Evolutionary conservation across 2,329 filamentous ascomycete species (phyloP), one percentile per base, ranked within the genome.

Genomic region (Fonsecaea monophora): DNA sequence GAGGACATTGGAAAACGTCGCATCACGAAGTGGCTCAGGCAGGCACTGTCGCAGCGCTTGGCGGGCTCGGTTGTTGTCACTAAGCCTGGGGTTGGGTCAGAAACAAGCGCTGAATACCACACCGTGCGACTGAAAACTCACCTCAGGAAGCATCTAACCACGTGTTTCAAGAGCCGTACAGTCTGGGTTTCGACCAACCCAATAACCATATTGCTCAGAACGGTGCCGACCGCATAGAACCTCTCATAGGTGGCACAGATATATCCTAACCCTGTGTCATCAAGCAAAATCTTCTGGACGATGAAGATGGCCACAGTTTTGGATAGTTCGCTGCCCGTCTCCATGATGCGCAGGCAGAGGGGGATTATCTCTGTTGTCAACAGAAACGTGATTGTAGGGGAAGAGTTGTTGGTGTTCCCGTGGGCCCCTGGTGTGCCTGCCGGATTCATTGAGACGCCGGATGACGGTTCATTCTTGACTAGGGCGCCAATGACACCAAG

Each of bases 231-330:
- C 7, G 95, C 95, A 74, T 98, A 99, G 81, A 99, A 99, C 21
- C 95, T 88, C 83, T 99, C 95, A 75, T 99, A 99, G 0, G 95
- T 99, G 71, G 96, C 94, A 81, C 95, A 99, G 66, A 99, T 99
- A 80, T 99, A 99, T 75, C 95, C 95, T 69, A 99, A 86, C 3
- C 95, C 95, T 74, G 96, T 94, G 75, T 99, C 95, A 76, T 99
- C 95, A 2, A 99, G 87, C 60, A 99, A 82, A 32, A 99, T 99
- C 85, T 99, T 99, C 81, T 99, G 95, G 18, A 99, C 95, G 74
- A 99, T 99, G 83, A 99, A 99, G 75, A 99, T 99, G 66, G 95
- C 95, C 13, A 99, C 95, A 0, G 95, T 99, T 84, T 99, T 99
- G 84, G 93, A 97, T 68, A 99, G 86, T 80, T 99, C 95, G 0